These are phyloP conservation scores for Aegilops tauschii DNA, from an alignment of 176 grass and related monocot species.

Conservation along the genomic window DNA sequence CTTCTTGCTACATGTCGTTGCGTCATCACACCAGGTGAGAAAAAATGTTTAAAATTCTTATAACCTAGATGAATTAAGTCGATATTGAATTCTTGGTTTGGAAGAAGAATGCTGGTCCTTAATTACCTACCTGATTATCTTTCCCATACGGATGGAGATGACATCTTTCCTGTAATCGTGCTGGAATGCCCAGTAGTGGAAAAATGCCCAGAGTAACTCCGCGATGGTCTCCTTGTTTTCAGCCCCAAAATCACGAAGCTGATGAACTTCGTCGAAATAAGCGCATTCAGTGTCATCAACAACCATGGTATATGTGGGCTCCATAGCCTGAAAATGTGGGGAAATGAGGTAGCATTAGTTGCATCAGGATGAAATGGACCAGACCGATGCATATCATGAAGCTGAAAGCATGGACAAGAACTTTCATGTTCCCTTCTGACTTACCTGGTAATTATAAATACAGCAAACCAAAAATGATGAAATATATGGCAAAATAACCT, in stretches of 20 bases:
- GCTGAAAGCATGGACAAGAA: not conserved
- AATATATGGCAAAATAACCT: not conserved
- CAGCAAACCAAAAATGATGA: not conserved
- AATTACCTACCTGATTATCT: constrained; percentile 54
- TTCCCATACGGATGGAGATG: constrained; percentile 46
- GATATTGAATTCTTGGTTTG: not conserved
- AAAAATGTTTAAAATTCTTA: not conserved
- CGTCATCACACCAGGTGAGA: not conserved
- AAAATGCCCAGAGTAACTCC: constrained; percentile 61
- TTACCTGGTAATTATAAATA: not conserved
- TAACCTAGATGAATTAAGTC: not conserved
- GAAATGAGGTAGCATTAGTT: not conserved
- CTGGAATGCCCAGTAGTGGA: constrained; percentile 59
- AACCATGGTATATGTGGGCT: constrained; percentile 39
- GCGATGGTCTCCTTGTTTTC: constrained; percentile 49
- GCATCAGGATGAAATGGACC: not conserved
- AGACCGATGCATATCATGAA: not conserved
- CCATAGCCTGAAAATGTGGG: constrained; percentile 37
- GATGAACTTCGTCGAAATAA: constrained; percentile 41
- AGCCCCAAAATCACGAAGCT: constrained; percentile 34
- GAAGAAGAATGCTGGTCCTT: not conserved
- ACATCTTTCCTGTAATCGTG: constrained; percentile 60
- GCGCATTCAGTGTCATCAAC: constrained; percentile 41
- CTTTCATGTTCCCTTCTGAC: not conserved
- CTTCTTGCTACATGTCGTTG: constrained; percentile 32